Conservation (phyloP, 2,329 filamentous ascomycete genomes). For the Cytospora schulzeri region DNA sequence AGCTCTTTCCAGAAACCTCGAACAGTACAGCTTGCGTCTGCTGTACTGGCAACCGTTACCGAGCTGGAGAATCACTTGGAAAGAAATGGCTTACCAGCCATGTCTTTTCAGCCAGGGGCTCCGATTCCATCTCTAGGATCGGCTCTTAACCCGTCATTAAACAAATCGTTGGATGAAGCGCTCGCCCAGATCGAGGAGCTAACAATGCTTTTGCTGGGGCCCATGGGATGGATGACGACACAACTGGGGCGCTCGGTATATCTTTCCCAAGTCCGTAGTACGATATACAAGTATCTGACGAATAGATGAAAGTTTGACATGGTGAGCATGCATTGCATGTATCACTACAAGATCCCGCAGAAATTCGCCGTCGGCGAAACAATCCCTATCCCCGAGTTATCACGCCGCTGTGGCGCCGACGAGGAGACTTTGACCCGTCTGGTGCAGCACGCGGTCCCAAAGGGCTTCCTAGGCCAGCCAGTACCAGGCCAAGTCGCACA, state of each 20-base stretch:
- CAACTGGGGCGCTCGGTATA: not conserved
- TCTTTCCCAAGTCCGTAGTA: no score
- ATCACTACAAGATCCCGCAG: not conserved
- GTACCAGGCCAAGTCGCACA: not conserved
- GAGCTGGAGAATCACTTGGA: no score
- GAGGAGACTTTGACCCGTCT: not conserved
- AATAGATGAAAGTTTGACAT: not conserved
- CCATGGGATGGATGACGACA: not conserved
- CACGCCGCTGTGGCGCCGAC: not conserved
- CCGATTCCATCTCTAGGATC: no score
- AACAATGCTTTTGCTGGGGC: not conserved
- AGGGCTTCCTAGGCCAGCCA: not conserved
- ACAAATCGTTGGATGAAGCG: not conserved
- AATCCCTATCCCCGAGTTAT: not conserved
- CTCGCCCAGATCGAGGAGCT: not conserved
- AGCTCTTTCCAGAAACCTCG: no score
- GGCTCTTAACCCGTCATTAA: no score
- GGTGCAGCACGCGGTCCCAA: not conserved
- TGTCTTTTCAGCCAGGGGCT: no score
- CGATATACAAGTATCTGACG: no score
- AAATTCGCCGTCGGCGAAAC: not conserved
- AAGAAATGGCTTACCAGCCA: no score
- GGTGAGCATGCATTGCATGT: slow-evolving; percentile 2
- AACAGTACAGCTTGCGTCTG: no score
- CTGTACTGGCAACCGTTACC: no score